Evolutionary conservation across 2,329 filamentous ascomycete genomes (phyloP).

Genomic region (Coniella lustricola): DNA sequence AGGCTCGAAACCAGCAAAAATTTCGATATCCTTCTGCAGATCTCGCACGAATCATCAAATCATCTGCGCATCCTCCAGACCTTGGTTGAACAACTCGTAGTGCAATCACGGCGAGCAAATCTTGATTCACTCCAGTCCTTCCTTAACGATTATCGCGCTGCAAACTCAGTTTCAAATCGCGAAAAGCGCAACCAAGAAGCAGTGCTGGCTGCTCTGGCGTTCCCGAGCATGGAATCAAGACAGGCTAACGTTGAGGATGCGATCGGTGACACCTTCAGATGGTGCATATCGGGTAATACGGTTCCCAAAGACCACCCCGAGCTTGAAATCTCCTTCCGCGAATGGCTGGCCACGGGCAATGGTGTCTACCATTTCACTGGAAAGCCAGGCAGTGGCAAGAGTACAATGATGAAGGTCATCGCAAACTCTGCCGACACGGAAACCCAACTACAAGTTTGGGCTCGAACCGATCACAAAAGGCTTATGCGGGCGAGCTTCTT

Average conservation of each 20-base stretch:
- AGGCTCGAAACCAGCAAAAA: background rate
- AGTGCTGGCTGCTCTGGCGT: background rate
- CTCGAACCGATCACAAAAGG: background rate
- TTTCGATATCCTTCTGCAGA: background rate
- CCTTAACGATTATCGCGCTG: background rate
- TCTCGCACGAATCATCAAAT: background rate
- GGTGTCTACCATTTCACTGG: background rate
- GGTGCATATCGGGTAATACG: background rate
- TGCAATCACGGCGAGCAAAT: background rate
- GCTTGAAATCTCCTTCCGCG: background rate
- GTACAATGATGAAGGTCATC: slow-evolving; percentile 2
- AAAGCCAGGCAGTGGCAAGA: slow-evolving; percentile 1
- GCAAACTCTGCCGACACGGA: background rate
- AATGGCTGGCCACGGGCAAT: background rate
- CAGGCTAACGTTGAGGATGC: background rate
- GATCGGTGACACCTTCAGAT: background rate
- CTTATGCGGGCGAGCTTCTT: background rate
- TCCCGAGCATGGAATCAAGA: background rate
- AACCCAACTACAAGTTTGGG: background rate
- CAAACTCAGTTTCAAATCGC: background rate
- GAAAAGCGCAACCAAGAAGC: background rate
- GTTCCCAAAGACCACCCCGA: background rate
- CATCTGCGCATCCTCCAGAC: background rate
- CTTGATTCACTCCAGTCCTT: background rate
- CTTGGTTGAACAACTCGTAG: background rate